These are phyloP conservation scores for Fusarium circinatum DNA, from an alignment of 2,329 filamentous ascomycete genomes.

Conservation along the genomic window DNA sequence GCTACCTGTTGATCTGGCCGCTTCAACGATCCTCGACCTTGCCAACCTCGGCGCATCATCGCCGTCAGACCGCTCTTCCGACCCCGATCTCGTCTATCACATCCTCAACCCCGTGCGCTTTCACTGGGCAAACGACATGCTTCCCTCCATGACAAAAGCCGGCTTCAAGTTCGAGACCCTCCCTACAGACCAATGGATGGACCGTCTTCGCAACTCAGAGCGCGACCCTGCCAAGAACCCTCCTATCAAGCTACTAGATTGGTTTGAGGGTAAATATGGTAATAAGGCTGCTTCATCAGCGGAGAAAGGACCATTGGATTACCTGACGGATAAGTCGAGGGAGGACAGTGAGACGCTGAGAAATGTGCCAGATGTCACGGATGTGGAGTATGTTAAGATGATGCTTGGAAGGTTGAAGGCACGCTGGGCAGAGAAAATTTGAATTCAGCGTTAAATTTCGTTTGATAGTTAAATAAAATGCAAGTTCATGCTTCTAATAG, in stretches of 20 bases:
- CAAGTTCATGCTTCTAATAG: neutral
- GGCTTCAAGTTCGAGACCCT: conserved; percentile 60
- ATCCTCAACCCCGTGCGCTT: conserved; percentile 47
- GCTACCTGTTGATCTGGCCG: conserved; percentile 34
- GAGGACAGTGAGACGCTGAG: conserved; percentile 32
- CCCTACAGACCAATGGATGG: conserved; percentile 56
- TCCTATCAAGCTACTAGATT: conserved; percentile 63
- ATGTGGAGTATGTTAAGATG: conserved; percentile 29
- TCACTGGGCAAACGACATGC: conserved; percentile 61
- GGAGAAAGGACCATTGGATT: conserved; percentile 22
- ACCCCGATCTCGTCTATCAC: conserved; percentile 35
- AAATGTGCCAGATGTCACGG: conserved; percentile 28
- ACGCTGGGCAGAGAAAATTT: neutral
- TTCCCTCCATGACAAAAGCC: conserved; percentile 57
- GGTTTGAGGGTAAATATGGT: conserved; percentile 53
- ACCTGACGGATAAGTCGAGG: conserved; percentile 23
- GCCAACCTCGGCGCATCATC: neutral
- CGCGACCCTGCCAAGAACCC: conserved; percentile 59
- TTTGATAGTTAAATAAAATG: neutral
- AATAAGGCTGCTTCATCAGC: conserved; percentile 19
- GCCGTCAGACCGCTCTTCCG: neutral
- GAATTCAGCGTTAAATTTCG: neutral
- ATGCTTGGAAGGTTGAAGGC: conserved; percentile 12
- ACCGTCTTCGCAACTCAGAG: conserved; percentile 54
- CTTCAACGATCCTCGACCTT: conserved; percentile 29